Base-by-base conservation (phyloP, 2,329 filamentous ascomycete species). In the Pseudocercospora fuligena region DNA sequence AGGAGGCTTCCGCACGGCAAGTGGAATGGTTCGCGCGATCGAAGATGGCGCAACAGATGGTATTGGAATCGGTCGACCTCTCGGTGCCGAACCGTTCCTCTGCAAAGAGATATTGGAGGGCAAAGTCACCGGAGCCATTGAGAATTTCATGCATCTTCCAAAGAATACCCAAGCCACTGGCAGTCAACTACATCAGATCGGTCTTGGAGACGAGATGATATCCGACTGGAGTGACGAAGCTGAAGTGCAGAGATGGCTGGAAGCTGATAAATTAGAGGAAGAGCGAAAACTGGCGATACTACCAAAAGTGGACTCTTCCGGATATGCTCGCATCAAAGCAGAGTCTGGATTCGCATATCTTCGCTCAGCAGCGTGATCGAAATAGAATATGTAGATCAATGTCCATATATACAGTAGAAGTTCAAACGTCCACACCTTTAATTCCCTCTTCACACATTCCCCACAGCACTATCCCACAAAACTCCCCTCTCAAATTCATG, bases 161-260 rank as follows among this genome's bases (percentile, higher is more conserved):
- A 71, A 72, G 66, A 76, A 76, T 46, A 77, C 74, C 21, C 74
- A 75, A 64, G 72, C 65, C 5, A 75, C 73, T 8, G 75, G 74
- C 1, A 73, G 69, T 49, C 75, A 76, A 56, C 57, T 77, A 19
- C 74, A 76, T 58, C 75, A 77, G 43, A 68, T 76, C 23, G 75
- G 72, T 0, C 66, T 69, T 5, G 73, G 72, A 6, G 69, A 75
- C n/a, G 61, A 64, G 16, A 21, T 72, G 36, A 68, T 74, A 8
- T 76, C 74, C 59, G 75, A 77, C 64, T 77, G 71, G 70, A 76
- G 74, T 57, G 73, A 75, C 29, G 69, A 75, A 63, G 66, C 53
- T 16, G 75, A 77, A 60, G 74, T 77, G n/a, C 61, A 72, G 65
- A 64, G 74, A 29, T 77, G 73, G 71, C 53, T 74, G 7, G 70